Percentiles rank a stretch among this genome's conserved stretches.
Conservation (phyloP, 1,139 yeast species). For the Chernovozyma aurita region DNA sequence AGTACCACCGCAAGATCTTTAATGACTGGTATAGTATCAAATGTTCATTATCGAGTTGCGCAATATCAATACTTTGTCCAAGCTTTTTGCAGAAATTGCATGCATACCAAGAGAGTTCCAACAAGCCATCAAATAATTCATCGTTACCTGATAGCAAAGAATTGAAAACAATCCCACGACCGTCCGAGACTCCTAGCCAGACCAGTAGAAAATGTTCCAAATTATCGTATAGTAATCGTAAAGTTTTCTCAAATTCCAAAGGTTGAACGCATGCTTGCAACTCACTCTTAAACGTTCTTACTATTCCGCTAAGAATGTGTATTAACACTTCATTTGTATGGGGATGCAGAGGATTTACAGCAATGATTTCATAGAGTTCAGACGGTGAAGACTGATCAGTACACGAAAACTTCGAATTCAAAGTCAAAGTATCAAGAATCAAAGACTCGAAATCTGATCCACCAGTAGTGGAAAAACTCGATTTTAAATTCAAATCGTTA, state of each 20-base stretch:
- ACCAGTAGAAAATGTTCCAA: slow-evolving; percentile 12
- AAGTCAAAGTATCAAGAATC: slow-evolving; percentile 16
- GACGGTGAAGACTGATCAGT: background rate
- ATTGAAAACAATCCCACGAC: slow-evolving; percentile 21
- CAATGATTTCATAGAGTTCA: slow-evolving; percentile 12
- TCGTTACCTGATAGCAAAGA: slow-evolving; percentile 28
- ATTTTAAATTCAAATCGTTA: slow-evolving; percentile 9
- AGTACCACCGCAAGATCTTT: background rate
- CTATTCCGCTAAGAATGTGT: slow-evolving; percentile 6
- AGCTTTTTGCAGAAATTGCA: slow-evolving; percentile 1
- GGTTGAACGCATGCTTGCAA: background rate
- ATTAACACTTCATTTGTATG: slow-evolving; percentile 22
- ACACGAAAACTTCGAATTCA: slow-evolving; percentile 11
- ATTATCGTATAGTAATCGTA: slow-evolving; percentile 2
- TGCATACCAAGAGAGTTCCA: slow-evolving; percentile 7
- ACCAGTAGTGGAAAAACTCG: slow-evolving; percentile 5
- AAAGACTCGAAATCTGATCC: slow-evolving; percentile 12
- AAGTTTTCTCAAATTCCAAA: background rate
- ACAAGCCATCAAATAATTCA: slow-evolving; percentile 23
- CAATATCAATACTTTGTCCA: background rate
- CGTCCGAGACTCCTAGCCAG: slow-evolving; percentile 26
- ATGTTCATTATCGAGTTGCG: background rate
- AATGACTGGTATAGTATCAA: background rate
- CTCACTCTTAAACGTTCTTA: background rate
- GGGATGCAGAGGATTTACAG: slow-evolving; percentile 19